Base-by-base conservation (phyloP, 192 early-diverging fungal species). In the Backusella mclennaniae region DNA sequence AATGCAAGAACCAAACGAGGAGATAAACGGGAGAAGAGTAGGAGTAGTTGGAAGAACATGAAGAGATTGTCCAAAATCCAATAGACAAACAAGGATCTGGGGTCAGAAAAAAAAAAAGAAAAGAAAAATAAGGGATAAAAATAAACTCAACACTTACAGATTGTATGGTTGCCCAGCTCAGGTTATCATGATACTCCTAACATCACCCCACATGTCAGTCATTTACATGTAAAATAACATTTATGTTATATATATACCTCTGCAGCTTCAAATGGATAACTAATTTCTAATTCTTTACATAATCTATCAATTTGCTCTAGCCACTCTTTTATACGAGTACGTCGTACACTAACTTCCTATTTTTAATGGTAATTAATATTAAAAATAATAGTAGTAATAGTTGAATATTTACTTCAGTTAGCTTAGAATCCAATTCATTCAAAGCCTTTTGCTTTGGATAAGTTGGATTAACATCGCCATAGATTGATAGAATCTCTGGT, bases 141-240 rank as follows among this genome's bases (percentile, higher is more conserved):
- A 52, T 29, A 17, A 38, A 19, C 44, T 42, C 33, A 26, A 63
- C 71, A 77, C 72, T 76, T 73, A 79, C 81, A 19, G 42, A 46
- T 69, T 83, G 75, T 11, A 83, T 68, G 8, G 75, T 80, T 11
- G 72, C 82, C 82, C 82, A 76, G 42, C 66, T 73, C 29, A 83
- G 53, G 59, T 80, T 52, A 42, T 74, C 21, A 33, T 38, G 42
- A 67, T 69, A 70, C 49, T 75, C 38, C 35, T 67, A 66, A 35
- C 31, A 36, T 31, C 23, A 21, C 41, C 26, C 17, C 15, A 31
- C 17, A 36, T 9, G 41, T 71, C 21, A 59, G 38, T 35, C 35
- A 15, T 35, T 67, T 39, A 23, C 15, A 35, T 49, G 46, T 53
- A n/a, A 23, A 56, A 42, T 41, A 23, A 79, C 46, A 70, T 67